These are phyloP conservation scores for Silene vulgaris DNA, from an alignment of 179 eudicot genomes.

Conservation along the genomic window DNA sequence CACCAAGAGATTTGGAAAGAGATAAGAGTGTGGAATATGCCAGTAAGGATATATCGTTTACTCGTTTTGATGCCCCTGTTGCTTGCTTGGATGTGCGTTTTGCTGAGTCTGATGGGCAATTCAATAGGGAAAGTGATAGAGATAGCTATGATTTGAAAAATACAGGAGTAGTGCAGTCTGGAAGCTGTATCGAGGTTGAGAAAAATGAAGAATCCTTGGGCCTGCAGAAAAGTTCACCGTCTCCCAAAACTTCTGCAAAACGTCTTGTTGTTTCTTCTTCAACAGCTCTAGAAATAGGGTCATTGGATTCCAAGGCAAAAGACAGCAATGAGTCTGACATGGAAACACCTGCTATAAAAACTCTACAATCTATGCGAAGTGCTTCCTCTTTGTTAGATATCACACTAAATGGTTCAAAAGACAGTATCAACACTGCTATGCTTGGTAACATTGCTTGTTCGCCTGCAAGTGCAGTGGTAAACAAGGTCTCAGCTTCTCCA, in stretches of 20 bases:
- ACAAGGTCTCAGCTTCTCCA: constrained; percentile 29
- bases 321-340: constrained; percentile 15
- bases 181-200: constrained; percentile 22
- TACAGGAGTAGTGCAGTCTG: constrained; percentile 21
- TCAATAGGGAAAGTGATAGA: constrained; percentile 16
- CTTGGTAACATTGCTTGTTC: constrained; percentile 26
- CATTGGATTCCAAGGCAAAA: constrained; percentile 22
- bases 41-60: constrained; percentile 22
- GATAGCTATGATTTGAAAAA: constrained; percentile 22
- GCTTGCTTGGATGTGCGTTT: constrained; percentile 41
- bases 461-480: constrained; percentile 23
- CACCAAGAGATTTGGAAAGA: constrained; percentile 30
- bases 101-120: constrained; percentile 26
- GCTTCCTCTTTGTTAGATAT: constrained; percentile 34
- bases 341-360: constrained; percentile 18
- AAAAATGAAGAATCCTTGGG: constrained; percentile 27
- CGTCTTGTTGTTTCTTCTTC: constrained; percentile 31
- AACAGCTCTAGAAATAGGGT: constrained; percentile 27
- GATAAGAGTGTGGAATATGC: constrained; percentile 20
- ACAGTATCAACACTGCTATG: constrained; percentile 17
- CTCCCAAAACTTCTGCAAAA: constrained; percentile 21
- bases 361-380: constrained; percentile 25
- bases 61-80: constrained; percentile 39
- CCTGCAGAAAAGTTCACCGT: constrained; percentile 17
- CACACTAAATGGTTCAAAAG: constrained; percentile 26